phyloP scores from a whole-genome alignment of 352 stramenopile species.

The Phytophthora pini region DNA sequence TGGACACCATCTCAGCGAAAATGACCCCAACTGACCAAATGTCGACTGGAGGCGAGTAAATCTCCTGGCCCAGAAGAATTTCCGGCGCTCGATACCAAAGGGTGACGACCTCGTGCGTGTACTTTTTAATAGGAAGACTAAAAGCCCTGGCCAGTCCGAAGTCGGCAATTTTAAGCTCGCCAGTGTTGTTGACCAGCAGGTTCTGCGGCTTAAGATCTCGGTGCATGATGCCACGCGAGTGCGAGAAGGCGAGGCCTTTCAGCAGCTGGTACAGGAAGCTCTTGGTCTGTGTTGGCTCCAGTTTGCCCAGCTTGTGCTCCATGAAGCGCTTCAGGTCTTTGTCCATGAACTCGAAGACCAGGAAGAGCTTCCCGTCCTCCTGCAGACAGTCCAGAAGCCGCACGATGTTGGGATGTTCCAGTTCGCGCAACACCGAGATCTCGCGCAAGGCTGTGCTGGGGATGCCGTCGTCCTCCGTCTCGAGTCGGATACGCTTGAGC shows the following conservation, averaged over 20 bases:
- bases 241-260: slow-evolving; percentile 87
- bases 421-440: slow-evolving; percentile 97
- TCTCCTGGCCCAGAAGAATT: slow-evolving; percentile 95
- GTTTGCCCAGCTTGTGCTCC: slow-evolving; percentile 84
- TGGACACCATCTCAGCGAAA: slow-evolving; percentile 86
- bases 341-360: slow-evolving; percentile 99
- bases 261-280: slow-evolving; percentile 89
- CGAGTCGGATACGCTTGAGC: slow-evolving; percentile 97
- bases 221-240: slow-evolving; percentile 90
- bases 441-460: slow-evolving; percentile 98
- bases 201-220: slow-evolving; percentile 99
- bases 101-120: slow-evolving; percentile 99
- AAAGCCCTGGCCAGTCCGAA: slow-evolving; percentile 98
- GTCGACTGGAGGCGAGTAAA: slow-evolving; percentile 89
- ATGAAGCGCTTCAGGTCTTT: slow-evolving; percentile 97
- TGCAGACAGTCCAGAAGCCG: slow-evolving; percentile 95
- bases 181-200: slow-evolving; percentile 94
- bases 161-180: slow-evolving; percentile 98
- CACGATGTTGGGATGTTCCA: slow-evolving; percentile 99
- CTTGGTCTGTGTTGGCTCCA: slow-evolving; percentile 74
- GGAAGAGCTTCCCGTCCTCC: slow-evolving; percentile 96
- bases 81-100: slow-evolving; percentile 99
- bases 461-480: slow-evolving; percentile 99
- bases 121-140: slow-evolving; percentile 96
- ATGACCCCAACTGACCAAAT: slow-evolving; percentile 90